Evolutionary conservation across 768 basidiomycete species (phyloP).

Genomic region (Pulveroboletus sp.): DNA sequence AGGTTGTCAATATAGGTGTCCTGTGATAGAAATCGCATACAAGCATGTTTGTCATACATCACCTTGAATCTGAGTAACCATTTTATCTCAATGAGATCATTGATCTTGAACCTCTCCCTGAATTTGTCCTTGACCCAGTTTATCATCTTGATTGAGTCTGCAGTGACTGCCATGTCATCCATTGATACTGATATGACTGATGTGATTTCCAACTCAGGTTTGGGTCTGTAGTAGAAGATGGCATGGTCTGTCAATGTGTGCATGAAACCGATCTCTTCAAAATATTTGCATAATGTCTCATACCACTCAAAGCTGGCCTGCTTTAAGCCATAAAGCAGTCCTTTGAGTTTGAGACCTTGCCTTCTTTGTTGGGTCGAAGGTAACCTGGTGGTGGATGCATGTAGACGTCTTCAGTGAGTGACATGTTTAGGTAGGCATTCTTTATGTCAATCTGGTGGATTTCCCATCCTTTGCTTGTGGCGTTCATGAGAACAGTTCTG

Average conservation of each 20-base stretch:
- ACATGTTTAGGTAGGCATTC: not conserved
- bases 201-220: not conserved
- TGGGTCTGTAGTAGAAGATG: not conserved
- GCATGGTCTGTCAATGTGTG: not conserved
- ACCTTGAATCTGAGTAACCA: not conserved
- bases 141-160: not conserved
- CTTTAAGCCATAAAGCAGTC: not conserved
- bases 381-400: not conserved
- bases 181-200: not conserved
- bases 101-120: not conserved
- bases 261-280: not conserved
- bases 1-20: not conserved
- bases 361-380: too few relatives aligned
- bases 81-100: not conserved
- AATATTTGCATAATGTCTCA: not conserved
- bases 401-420: not conserved
- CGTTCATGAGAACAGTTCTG: not conserved
- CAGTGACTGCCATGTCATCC: not conserved
- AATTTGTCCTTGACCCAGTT: not conserved
- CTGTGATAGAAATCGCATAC: not conserved
- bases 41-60: not conserved
- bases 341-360: not conserved
- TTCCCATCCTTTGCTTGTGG: not conserved
- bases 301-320: not conserved
- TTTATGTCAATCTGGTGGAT: not conserved